These are phyloP conservation scores for Sporothrix protearum DNA, from an alignment of 2,329 filamentous ascomycete genomes.

Conservation along the genomic window DNA sequence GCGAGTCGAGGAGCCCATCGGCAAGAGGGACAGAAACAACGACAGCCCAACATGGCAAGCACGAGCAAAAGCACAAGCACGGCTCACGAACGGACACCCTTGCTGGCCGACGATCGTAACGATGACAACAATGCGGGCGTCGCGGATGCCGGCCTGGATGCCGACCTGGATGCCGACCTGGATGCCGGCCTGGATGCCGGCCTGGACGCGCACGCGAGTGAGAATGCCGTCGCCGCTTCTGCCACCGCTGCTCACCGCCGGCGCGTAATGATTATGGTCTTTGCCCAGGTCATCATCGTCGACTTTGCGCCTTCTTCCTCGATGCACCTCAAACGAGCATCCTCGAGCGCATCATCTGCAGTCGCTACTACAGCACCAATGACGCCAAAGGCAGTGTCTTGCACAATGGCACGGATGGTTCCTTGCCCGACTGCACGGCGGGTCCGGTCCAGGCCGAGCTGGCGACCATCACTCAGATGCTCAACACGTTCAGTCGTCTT, in stretches of 20 bases:
- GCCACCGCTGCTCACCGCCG: background rate
- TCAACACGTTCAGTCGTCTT: conserved; percentile 6
- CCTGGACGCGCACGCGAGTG: background rate
- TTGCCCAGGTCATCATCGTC: background rate
- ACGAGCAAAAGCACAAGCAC: no score
- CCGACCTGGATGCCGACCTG: background rate
- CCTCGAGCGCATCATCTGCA: background rate
- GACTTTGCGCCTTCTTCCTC: conserved; percentile 13
- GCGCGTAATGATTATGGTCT: background rate
- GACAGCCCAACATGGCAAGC: background rate
- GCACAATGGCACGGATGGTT: background rate
- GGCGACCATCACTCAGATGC: conserved; percentile 9
- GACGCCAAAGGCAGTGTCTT: background rate
- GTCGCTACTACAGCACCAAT: background rate
- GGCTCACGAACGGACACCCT: background rate
- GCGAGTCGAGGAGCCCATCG: background rate
- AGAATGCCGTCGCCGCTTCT: background rate
- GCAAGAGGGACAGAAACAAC: background rate
- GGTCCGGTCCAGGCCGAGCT: conserved; percentile 6
- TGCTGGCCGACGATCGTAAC: background rate
- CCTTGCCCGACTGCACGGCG: background rate
- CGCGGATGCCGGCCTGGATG: background rate
- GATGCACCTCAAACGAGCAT: conserved; percentile 9
- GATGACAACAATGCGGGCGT: background rate
- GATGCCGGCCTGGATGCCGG: background rate